A percentile compares a stretch with the other conserved stretches of the same genome.
Conservation (phyloP, 176 grass and related monocot genomes). For the Avena insularis region DNA sequence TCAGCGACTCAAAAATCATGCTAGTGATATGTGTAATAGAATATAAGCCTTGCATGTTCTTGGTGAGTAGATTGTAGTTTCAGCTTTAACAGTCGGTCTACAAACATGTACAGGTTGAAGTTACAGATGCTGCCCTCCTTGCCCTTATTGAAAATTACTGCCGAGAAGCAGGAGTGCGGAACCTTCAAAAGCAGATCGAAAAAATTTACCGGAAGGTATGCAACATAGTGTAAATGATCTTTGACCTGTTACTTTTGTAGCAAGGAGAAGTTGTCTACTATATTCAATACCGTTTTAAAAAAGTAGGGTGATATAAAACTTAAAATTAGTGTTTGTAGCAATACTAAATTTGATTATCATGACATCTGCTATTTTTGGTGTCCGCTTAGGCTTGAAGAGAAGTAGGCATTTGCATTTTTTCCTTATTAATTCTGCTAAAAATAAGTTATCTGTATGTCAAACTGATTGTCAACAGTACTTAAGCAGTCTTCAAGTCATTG, state of each 20-base stretch:
- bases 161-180: constrained; percentile 96
- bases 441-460: neutral
- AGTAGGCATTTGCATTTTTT: neutral
- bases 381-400: neutral
- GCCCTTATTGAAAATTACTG: constrained; percentile 95
- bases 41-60: constrained; percentile 12
- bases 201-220: constrained; percentile 98
- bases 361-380: neutral
- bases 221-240: constrained; percentile 41
- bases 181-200: constrained; percentile 98
- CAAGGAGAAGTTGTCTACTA: constrained; percentile 26
- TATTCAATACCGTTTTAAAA: neutral
- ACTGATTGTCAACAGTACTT: constrained; percentile 15
- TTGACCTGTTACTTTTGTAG: constrained; percentile 27
- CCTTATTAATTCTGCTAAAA: constrained; percentile 5
- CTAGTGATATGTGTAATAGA: constrained; percentile 18
- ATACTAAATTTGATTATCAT: constrained; percentile 12
- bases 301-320: neutral
- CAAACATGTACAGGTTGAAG: constrained; percentile 81
- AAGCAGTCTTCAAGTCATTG: constrained; percentile 33
- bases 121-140: constrained; percentile 95
- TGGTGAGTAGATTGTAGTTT: constrained; percentile 28
- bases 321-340: constrained; percentile 20
- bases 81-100: constrained; percentile 29
- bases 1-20: no score